phyloP scores from a whole-genome alignment of 176 grass and related monocot species.

The Rhynchospora pubera region DNA sequence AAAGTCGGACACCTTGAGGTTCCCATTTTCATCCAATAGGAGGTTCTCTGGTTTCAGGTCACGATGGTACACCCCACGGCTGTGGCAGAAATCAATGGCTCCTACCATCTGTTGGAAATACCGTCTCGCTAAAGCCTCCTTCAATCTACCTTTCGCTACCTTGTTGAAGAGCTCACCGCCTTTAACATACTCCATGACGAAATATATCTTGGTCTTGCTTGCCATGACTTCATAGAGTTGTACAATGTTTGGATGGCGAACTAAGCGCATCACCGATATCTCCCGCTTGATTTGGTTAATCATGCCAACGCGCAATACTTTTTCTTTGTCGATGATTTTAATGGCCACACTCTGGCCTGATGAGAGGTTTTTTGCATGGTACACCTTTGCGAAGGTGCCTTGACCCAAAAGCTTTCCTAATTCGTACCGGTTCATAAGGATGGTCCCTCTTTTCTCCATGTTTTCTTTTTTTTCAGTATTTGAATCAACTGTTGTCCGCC shows the following conservation, averaged over 20 bases:
- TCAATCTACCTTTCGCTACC: slow-evolving; percentile 54
- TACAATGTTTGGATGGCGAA: slow-evolving; percentile 73
- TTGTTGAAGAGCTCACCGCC: slow-evolving; percentile 68
- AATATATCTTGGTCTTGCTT: slow-evolving; percentile 91
- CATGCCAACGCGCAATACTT: slow-evolving; percentile 71
- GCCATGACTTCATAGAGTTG: slow-evolving; percentile 96
- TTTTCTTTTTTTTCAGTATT: not conserved
- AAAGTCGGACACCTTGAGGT: slow-evolving; percentile 83
- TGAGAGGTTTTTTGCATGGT: slow-evolving; percentile 51
- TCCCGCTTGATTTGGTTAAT: slow-evolving; percentile 88
- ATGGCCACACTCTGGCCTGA: slow-evolving; percentile 69
- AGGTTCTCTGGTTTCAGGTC: slow-evolving; percentile 93
- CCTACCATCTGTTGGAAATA: slow-evolving; percentile 76
- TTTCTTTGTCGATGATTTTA: slow-evolving; percentile 85
- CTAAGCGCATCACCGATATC: slow-evolving; percentile 69
- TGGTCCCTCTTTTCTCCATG: slow-evolving; percentile 74
- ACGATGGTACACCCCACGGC: slow-evolving; percentile 78
- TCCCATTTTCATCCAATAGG: slow-evolving; percentile 68
- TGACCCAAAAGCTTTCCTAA: slow-evolving; percentile 62
- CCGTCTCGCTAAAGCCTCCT: slow-evolving; percentile 49
- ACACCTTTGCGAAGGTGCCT: slow-evolving; percentile 91
- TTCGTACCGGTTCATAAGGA: slow-evolving; percentile 84
- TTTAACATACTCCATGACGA: slow-evolving; percentile 76
- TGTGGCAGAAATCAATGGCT: slow-evolving; percentile 83
- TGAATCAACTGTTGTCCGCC: not conserved